These are phyloP conservation scores for Candida buenavistaensis DNA, from an alignment of 1,139 yeast species.

Conservation along the genomic window DNA sequence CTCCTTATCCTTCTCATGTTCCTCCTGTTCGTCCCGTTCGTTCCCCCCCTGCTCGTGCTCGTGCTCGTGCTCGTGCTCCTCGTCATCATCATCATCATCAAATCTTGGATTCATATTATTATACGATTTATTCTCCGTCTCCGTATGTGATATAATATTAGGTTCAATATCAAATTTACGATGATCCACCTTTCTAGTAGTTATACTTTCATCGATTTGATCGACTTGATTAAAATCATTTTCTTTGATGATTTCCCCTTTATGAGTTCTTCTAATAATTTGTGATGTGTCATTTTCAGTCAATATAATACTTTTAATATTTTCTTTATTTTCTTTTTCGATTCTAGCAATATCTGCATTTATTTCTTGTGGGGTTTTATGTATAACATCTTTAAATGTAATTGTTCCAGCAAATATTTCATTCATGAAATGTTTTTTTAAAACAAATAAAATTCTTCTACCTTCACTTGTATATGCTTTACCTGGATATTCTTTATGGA, in stretches of 20 bases:
- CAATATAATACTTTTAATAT: conserved; percentile 41
- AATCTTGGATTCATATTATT: conserved; percentile 16
- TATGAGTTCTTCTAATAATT: conserved; percentile 74
- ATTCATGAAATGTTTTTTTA: conserved; percentile 31
- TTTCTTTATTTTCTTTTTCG: conserved; percentile 16
- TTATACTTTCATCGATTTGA: conserved; percentile 33
- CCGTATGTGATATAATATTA: conserved; percentile 9
- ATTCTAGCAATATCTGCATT: conserved; percentile 20
- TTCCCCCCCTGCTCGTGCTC: too few species aligned
- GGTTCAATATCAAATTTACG: conserved; percentile 25
- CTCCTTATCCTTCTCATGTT: conserved; percentile 16
- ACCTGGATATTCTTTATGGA: conserved; percentile 25
- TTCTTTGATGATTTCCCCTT: conserved; percentile 82
- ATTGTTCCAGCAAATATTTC: conserved; percentile 30
- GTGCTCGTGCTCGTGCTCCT: conserved; percentile 14
- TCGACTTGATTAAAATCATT: conserved; percentile 30
- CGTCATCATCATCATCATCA: conserved; percentile 19
- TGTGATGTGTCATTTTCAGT: conserved; percentile 46
- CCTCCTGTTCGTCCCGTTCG: too few species aligned
- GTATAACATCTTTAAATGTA: conserved; percentile 28
- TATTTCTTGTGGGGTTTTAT: conserved; percentile 36
- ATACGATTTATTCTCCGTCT: conserved; percentile 13
- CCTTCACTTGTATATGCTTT: conserved; percentile 42
- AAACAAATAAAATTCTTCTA: conserved; percentile 38
- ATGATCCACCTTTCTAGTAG: conserved; percentile 46